phyloP scores from a whole-genome alignment of 305 asterid genomes.

The Fraxinus baroniana region DNA sequence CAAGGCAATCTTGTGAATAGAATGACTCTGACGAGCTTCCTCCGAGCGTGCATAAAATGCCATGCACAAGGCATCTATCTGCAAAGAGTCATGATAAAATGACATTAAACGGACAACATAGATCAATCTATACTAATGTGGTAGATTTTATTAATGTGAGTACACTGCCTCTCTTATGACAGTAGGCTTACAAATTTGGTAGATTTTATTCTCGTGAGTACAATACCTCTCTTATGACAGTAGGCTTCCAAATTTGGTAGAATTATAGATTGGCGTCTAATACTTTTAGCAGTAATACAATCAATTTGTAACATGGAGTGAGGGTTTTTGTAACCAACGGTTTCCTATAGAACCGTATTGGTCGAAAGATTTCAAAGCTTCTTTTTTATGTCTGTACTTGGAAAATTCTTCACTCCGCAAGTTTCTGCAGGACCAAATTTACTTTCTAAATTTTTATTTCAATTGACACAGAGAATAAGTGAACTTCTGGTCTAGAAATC shows the following conservation, averaged over 20 bases:
- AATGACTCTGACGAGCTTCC: conserved; percentile 96
- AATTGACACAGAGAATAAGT: background rate
- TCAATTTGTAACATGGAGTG: background rate
- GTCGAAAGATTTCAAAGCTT: background rate
- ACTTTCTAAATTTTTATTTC: background rate
- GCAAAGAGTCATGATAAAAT: conserved; percentile 25
- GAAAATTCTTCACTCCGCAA: background rate
- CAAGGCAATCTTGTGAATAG: conserved; percentile 94
- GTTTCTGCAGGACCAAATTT: conserved; percentile 4
- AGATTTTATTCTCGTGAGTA: background rate
- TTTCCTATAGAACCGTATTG: background rate
- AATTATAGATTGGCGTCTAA: background rate
- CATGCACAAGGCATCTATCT: conserved; percentile 98
- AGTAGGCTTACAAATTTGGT: background rate
- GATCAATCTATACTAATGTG: conserved; percentile 11
- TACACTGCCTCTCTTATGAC: background rate
- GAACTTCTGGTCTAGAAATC: conserved; percentile 10
- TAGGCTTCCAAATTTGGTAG: background rate
- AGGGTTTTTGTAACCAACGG: background rate
- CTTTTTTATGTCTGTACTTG: background rate
- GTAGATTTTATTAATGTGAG: background rate
- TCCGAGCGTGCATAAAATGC: conserved; percentile 97
- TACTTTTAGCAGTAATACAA: background rate
- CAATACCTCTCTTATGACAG: background rate
- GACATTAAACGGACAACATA: conserved; percentile 3